Percentiles rank a stretch among this genome's conserved stretches.
Evolutionary conservation across 495 filamentous ascomycete genomes (phyloP).

Genomic region (Neurospora hispaniola): DNA sequence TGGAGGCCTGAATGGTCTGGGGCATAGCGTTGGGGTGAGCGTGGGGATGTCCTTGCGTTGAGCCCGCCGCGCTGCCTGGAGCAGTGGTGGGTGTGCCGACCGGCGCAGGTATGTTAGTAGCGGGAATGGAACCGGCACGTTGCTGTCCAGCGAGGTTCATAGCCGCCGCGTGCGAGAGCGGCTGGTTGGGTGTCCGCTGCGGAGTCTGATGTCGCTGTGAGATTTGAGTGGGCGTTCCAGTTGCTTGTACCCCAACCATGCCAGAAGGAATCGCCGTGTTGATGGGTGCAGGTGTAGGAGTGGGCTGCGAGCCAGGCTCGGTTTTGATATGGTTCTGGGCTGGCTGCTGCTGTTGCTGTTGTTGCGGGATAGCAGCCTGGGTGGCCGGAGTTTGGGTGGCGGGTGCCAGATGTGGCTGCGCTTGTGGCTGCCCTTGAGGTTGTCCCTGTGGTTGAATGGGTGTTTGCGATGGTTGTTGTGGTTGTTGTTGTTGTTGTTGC

Average conservation of each 20-base stretch:
- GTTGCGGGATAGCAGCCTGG: conserved; percentile 13
- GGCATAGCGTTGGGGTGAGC: conserved; percentile 28
- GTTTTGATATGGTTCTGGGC: conserved; percentile 25
- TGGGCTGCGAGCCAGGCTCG: conserved; percentile 27
- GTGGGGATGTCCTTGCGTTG: conserved; percentile 41
- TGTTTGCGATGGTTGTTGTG: conserved; percentile 11
- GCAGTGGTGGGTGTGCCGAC: conserved; percentile 15
- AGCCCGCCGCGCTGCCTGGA: conserved; percentile 21
- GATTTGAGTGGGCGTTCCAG: conserved; percentile 34
- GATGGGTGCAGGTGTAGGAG: conserved; percentile 29
- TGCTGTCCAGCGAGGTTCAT: conserved; percentile 34
- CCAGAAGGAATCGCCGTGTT: conserved; percentile 36
- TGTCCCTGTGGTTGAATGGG: conserved; percentile 3
- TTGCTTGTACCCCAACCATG: conserved; percentile 26
- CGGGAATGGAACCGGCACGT: conserved; percentile 24
- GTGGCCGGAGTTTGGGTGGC: conserved; percentile 1
- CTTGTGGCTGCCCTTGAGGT: conserved; percentile 5
- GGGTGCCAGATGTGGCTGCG: conserved; percentile 2
- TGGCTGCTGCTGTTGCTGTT: conserved; percentile 20
- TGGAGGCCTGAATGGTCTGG: conserved; percentile 35
- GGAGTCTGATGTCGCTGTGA: conserved; percentile 37
- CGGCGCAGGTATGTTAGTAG: conserved; percentile 21
- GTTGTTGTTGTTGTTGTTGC: too few relatives aligned
- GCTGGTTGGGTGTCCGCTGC: conserved; percentile 29
- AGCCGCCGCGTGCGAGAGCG: conserved; percentile 36